A percentile compares a stretch with the other conserved stretches of the same genome.
Evolutionary conservation across 176 grass and related monocot genomes (phyloP).

Genomic region (Poa annua): DNA sequence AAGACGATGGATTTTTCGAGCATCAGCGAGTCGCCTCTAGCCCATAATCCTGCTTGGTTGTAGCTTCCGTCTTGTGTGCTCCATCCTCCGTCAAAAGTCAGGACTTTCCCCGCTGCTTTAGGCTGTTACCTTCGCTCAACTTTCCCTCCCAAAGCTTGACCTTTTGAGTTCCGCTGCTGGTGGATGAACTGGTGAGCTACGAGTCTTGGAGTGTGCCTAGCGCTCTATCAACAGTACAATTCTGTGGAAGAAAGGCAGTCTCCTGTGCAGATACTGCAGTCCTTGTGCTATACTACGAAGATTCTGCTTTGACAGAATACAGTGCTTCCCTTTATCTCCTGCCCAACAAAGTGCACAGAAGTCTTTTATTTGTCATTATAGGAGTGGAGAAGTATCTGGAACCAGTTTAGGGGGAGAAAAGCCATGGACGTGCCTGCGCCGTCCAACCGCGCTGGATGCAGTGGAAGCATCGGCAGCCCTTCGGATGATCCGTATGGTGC

Average conservation of each 20-base stretch:
- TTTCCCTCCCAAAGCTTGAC: conserved; percentile 38
- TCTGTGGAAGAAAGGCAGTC: conserved; percentile 25
- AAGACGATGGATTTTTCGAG: background rate
- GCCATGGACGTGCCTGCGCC: conserved; percentile 50
- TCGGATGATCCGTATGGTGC: conserved; percentile 59
- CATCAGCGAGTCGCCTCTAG: background rate
- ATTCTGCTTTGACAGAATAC: conserved; percentile 41
- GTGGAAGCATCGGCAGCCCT: conserved; percentile 29
- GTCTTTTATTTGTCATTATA: conserved; percentile 25
- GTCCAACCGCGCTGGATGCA: conserved; percentile 39
- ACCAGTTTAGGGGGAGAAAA: conserved; percentile 2
- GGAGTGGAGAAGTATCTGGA: conserved; percentile 23
- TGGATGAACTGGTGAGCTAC: conserved; percentile 40
- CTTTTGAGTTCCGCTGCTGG: conserved; percentile 39
- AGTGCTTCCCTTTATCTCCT: conserved; percentile 39
- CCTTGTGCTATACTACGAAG: conserved; percentile 20
- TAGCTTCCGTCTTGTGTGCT: background rate
- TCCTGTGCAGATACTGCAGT: conserved; percentile 41
- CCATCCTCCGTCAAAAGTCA: conserved; percentile 6
- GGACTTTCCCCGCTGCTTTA: conserved; percentile 37
- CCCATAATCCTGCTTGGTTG: background rate
- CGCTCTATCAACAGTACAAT: conserved; percentile 30
- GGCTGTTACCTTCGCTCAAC: conserved; percentile 13
- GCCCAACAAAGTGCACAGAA: conserved; percentile 30
- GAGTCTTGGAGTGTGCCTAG: background rate